Percentiles rank a stretch among this genome's conserved stretches.
Conservation (phyloP, 2,329 filamentous ascomycete genomes). For the Neopestalotiopsis sp. region DNA sequence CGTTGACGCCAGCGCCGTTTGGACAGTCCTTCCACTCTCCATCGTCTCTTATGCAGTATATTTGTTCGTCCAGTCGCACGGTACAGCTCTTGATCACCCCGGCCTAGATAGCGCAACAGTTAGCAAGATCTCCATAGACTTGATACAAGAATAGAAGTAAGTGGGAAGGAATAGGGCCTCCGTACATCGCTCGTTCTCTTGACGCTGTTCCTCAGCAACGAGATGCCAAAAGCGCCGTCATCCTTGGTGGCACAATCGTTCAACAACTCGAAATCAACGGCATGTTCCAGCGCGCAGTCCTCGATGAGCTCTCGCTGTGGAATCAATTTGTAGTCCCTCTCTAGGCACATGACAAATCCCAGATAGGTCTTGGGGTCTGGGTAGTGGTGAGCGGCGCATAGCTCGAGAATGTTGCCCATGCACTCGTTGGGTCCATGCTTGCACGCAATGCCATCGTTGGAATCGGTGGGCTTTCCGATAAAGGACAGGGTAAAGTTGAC, state of each 20-base stretch:
- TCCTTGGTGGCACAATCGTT: conserved; percentile 83
- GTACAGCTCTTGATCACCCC: conserved; percentile 78
- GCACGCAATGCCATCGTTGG: conserved; percentile 82
- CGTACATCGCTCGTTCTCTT: conserved; percentile 64
- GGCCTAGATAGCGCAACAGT: conserved; percentile 43
- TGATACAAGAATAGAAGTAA: conserved; percentile 2
- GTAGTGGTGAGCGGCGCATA: conserved; percentile 85
- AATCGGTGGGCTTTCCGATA: conserved; percentile 77
- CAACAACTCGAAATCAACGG: conserved; percentile 79
- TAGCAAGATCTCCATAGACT: conserved; percentile 4
- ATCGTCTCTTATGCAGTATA: conserved; percentile 83
- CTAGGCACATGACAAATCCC: conserved; percentile 92
- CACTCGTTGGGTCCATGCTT: conserved; percentile 89
- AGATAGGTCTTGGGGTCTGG: conserved; percentile 86
- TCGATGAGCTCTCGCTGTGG: conserved; percentile 80
- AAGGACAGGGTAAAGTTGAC: conserved; percentile 92
- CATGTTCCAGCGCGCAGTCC: conserved; percentile 89
- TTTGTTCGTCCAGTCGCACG: conserved; percentile 75
- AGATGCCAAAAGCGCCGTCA: conserved; percentile 72
- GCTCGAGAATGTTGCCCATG: conserved; percentile 91
- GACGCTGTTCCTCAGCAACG: conserved; percentile 71
- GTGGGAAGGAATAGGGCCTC: conserved; percentile 20
- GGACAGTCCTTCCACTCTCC: conserved; percentile 83
- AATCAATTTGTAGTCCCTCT: conserved; percentile 75
- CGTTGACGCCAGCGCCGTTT: conserved; percentile 67